These are phyloP conservation scores for Hypericum androsaemum DNA, from an alignment of 345 rosid species.

Conservation along the genomic window DNA sequence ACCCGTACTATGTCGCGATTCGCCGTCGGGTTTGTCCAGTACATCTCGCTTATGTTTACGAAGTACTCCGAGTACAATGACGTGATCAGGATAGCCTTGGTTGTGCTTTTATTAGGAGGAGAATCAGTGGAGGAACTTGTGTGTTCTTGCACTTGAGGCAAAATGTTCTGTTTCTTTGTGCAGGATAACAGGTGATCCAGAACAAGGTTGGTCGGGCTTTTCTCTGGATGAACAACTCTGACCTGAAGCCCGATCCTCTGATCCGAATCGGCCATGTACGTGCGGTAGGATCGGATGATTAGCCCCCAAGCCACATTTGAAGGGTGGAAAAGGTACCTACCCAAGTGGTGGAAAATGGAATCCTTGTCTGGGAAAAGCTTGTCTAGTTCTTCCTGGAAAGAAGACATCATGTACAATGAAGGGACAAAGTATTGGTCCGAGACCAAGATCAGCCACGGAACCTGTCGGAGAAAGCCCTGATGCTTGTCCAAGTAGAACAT, in stretches of 20 bases:
- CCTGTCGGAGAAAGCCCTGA: slow-evolving; percentile 7
- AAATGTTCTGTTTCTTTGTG: slow-evolving; percentile 2
- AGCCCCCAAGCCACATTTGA: slow-evolving; percentile 21
- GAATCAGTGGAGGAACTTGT: background rate
- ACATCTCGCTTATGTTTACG: slow-evolving; percentile 5
- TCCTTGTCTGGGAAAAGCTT: slow-evolving; percentile 16
- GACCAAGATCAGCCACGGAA: slow-evolving; percentile 17
- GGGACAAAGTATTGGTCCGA: slow-evolving; percentile 16
- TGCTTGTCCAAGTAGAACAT: slow-evolving; percentile 10
- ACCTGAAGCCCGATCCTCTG: slow-evolving; percentile 16
- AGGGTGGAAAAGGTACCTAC: slow-evolving; percentile 17
- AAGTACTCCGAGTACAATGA: slow-evolving; percentile 13
- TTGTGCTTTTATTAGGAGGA: background rate
- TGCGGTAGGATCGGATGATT: slow-evolving; percentile 8
- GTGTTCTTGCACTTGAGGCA: slow-evolving; percentile 1
- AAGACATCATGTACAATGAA: slow-evolving; percentile 15
- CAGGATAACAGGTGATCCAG: slow-evolving; percentile 13
- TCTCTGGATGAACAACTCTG: slow-evolving; percentile 3
- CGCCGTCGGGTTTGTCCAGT: slow-evolving; percentile 11
- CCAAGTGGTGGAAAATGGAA: slow-evolving; percentile 16
- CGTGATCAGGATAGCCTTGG: slow-evolving; percentile 7
- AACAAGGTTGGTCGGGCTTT: background rate
- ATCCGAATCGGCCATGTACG: slow-evolving; percentile 11
- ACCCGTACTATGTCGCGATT: slow-evolving; percentile 11
- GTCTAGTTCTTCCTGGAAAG: slow-evolving; percentile 10